phyloP scores from a whole-genome alignment of 1,139 yeast genomes.

The Candida neerlandica region DNA sequence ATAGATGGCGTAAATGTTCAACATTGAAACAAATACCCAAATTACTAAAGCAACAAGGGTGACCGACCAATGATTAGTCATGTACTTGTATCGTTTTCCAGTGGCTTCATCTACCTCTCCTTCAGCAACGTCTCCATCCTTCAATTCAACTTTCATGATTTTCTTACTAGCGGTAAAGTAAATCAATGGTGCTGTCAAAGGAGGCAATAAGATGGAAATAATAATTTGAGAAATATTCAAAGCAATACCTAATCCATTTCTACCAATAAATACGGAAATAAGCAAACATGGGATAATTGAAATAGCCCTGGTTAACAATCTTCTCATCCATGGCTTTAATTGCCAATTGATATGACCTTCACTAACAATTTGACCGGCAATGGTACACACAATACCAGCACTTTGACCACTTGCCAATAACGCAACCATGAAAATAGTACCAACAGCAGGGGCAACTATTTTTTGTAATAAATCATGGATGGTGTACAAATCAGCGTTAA shows the following conservation, averaged over 20 bases:
- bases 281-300: conserved; percentile 73
- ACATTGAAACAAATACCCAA: conserved; percentile 65
- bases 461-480: conserved; percentile 60
- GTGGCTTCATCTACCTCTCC: conserved; percentile 13
- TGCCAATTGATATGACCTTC: conserved; percentile 84
- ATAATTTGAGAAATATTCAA: conserved; percentile 79
- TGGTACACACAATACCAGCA: conserved; percentile 85
- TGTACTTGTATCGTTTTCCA: conserved; percentile 37
- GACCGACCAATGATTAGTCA: conserved; percentile 65
- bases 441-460: conserved; percentile 70
- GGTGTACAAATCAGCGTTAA: conserved; percentile 73
- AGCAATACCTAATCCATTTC: conserved; percentile 61
- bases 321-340: conserved; percentile 73
- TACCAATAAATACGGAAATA: conserved; percentile 62
- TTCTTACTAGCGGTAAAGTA: conserved; percentile 67
- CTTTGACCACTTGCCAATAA: conserved; percentile 76
- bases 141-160: conserved; percentile 57
- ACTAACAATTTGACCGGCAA: conserved; percentile 83
- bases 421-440: conserved; percentile 77
- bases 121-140: conserved; percentile 15
- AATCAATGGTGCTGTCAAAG: conserved; percentile 75
- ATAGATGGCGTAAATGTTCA: conserved; percentile 72
- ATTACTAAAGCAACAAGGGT: conserved; percentile 46
- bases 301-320: conserved; percentile 68
- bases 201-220: conserved; percentile 70